phyloP scores from a whole-genome alignment of 345 rosid genomes.

The Arabidopsis arenosa region DNA sequence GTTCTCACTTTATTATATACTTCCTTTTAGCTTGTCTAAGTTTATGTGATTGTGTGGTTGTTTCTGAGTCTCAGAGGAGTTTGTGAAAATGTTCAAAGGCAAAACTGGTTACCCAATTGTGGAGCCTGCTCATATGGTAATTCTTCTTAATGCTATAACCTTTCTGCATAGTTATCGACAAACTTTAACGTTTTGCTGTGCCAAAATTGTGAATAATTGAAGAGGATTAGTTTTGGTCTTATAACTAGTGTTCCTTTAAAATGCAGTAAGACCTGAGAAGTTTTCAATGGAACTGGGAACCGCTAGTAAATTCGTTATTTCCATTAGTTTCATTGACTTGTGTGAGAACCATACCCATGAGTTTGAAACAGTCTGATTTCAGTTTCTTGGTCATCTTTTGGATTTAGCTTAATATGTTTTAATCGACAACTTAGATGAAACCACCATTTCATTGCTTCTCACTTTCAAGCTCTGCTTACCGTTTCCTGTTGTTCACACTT shows the following conservation, averaged over 20 bases:
- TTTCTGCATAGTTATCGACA: slow-evolving; percentile 14
- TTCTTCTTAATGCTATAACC: slow-evolving; percentile 15
- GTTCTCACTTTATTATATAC: neutral
- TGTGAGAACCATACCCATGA: neutral
- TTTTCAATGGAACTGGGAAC: no score
- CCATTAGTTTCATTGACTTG: slow-evolving; percentile 13
- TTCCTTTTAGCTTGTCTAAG: neutral
- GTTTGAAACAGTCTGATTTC: neutral
- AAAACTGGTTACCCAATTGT: slow-evolving; percentile 73
- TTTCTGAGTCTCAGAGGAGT: slow-evolving; percentile 70
- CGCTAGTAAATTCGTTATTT: neutral
- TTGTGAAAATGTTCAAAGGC: slow-evolving; percentile 81
- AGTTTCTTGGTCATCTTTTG: slow-evolving; percentile 29
- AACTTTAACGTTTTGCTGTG: neutral
- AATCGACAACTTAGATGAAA: neutral
- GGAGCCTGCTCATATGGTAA: slow-evolving; percentile 98
- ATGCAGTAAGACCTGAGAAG: no score
- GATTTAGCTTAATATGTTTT: neutral
- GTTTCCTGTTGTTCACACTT: slow-evolving; percentile 28
- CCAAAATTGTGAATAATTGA: neutral
- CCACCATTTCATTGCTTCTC: neutral
- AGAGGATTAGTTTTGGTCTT: slow-evolving; percentile 10
- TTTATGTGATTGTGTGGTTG: neutral
- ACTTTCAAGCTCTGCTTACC: neutral
- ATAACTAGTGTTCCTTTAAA: no score